Base-by-base conservation (phyloP, 2,329 filamentous ascomycete species). In the Penicillium sp. region DNA sequence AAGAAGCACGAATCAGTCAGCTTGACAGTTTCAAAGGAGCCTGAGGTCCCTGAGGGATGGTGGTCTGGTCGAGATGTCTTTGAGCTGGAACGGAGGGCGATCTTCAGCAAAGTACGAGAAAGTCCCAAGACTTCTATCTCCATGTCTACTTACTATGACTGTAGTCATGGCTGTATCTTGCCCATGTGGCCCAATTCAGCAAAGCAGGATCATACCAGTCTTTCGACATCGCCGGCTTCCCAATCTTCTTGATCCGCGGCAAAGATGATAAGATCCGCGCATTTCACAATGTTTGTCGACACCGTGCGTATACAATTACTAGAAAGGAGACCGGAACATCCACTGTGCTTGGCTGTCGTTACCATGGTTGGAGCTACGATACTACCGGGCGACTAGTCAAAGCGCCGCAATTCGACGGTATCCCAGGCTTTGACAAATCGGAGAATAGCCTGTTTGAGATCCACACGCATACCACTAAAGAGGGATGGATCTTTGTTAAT, bases 341-440 rank as follows among this genome's bases (percentile, higher is more conserved):
- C 50, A 78, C 66, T 4, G 80, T 87, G 37, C 78, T 88, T 39
- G 77, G 81, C 0, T 88, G 85, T 76, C 82, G 82, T 59, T 87
- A 87, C 65, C 85, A 87, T 66, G 85, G 84, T 43, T 88, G 85
- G 85, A 85, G 83, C 2, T 87, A 87, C 60, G 82, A 84, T 46
- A 75, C 85, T 2, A 79, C 77, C 31, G 85, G 85, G 14, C 81
- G 82, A 50, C 76, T 87, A 2, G 81, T 85, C 27, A 87, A 87
- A 69, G 85, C 85, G 1, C 85, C 85, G 0, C 79, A 82, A 2
- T 88, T 85, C 65, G 79, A 86, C 41, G 79, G 82, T 19, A 72
- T 87, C 1, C 74, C 78, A 2, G 83, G 81, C 9, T 88, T 88
- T 65, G 81, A 86, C 63, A 84, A 81, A 71, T 73, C 76, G 11